Percentiles rank a stretch among this genome's conserved stretches.
Evolutionary conservation across 129 eudicot species (phyloP).

Genomic region (Daucus carota): DNA sequence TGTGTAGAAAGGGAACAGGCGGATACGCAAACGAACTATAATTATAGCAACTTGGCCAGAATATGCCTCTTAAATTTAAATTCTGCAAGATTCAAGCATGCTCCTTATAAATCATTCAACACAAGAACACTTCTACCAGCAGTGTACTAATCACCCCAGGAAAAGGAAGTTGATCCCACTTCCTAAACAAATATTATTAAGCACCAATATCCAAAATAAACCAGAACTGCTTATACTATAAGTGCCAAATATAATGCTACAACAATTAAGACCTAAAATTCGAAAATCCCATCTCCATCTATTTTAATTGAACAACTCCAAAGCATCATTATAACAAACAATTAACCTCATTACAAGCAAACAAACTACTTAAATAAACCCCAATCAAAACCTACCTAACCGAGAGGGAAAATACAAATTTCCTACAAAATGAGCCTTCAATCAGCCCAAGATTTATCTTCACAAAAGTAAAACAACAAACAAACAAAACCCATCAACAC

Average conservation of each 20-base stretch:
- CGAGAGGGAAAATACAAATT: background rate
- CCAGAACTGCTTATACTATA: background rate
- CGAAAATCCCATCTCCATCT: background rate
- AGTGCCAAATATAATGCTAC: slow-evolving; percentile 15
- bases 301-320: background rate
- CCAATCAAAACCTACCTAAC: background rate
- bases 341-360: background rate
- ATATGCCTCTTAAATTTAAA: slow-evolving; percentile 2
- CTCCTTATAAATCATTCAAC: background rate
- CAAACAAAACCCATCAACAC: background rate
- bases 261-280: background rate
- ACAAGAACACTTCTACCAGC: background rate
- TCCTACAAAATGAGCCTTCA: background rate
- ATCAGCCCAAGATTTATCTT: background rate
- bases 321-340: background rate
- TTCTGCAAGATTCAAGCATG: background rate
- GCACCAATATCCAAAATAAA: background rate
- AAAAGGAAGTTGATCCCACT: background rate
- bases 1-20: slow-evolving; percentile 9
- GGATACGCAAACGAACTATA: slow-evolving; percentile 17
- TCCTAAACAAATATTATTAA: background rate
- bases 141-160: background rate
- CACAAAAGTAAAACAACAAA: background rate
- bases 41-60: slow-evolving; percentile 5
- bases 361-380: background rate